These are phyloP conservation scores for Patellifolia procumbens DNA, from an alignment of 179 eudicot genomes.

Conservation along the genomic window DNA sequence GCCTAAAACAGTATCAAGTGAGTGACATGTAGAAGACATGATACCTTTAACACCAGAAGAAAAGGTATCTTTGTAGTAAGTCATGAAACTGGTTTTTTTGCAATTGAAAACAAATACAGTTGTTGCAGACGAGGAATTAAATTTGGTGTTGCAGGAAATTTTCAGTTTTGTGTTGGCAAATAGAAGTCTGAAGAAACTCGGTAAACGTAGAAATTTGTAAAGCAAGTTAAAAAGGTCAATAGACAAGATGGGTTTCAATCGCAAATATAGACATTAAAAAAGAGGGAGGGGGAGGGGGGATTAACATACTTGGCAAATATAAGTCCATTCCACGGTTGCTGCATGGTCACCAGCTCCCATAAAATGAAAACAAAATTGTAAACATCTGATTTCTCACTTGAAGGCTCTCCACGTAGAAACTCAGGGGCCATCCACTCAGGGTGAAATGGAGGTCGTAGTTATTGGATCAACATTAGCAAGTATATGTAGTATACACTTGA, in stretches of 20 bases:
- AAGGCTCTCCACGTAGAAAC: constrained; percentile 95
- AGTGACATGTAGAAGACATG: neutral
- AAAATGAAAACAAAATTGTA: constrained; percentile 94
- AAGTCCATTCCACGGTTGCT: constrained; percentile 97
- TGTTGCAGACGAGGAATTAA: too few relatives aligned
- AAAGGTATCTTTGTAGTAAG: too few relatives aligned
- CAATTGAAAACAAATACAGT: too few relatives aligned
- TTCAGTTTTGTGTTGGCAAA: neutral
- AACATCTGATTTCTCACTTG: constrained; percentile 94
- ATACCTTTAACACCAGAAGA: too few relatives aligned
- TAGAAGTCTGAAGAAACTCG: neutral
- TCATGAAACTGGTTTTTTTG: too few relatives aligned
- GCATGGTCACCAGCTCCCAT: constrained; percentile 97
- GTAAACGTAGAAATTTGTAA: neutral
- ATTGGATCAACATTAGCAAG: constrained; percentile 28
- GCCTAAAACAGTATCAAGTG: constrained; percentile 47
- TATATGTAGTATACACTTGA: neutral
- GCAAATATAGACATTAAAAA: too few relatives aligned
- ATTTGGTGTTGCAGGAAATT: too few relatives aligned
- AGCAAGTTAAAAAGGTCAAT: too few relatives aligned
- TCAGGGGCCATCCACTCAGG: constrained; percentile 99
- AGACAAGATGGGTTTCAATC: too few relatives aligned
- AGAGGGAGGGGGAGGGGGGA: too few relatives aligned
- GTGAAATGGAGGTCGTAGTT: constrained; percentile 46
- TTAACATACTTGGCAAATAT: constrained; percentile 39